Conservation (phyloP, 2,329 filamentous ascomycete species). For the Epichloe gansuensis region DNA sequence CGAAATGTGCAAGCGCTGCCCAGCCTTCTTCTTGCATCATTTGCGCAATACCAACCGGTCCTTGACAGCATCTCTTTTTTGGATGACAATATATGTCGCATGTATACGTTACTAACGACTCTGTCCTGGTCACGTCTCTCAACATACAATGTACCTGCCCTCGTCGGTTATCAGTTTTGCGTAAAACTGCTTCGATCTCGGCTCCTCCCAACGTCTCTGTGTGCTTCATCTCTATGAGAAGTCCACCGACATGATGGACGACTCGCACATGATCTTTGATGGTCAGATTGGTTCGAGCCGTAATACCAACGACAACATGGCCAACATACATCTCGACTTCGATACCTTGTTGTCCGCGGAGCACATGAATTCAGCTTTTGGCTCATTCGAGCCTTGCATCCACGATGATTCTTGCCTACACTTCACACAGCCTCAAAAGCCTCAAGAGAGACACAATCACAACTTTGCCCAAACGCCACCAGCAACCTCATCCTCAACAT, state of each 20-base stretch:
- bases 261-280: slow-evolving; percentile 11
- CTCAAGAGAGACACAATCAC: slow-evolving; percentile 6
- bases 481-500: not conserved
- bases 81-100: no score
- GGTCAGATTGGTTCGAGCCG: slow-evolving; percentile 8
- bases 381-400: slow-evolving; percentile 15
- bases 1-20: not conserved
- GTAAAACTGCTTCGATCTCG: not conserved
- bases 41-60: no score
- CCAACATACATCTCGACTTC: slow-evolving; percentile 14
- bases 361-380: slow-evolving; percentile 16
- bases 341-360: slow-evolving; percentile 13
- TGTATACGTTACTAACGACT: no score
- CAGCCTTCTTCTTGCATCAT: not conserved
- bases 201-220: not conserved
- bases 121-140: no score
- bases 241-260: slow-evolving; percentile 10
- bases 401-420: slow-evolving; percentile 22
- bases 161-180: no score
- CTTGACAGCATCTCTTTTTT: no score
- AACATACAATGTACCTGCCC: no score
- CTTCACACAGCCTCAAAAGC: slow-evolving; percentile 7
- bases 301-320: slow-evolving; percentile 18
- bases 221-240: not conserved
- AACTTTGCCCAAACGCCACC: slow-evolving; percentile 6